Base-by-base conservation (phyloP, 306 rosid species). In the Arachis hypogaea region DNA sequence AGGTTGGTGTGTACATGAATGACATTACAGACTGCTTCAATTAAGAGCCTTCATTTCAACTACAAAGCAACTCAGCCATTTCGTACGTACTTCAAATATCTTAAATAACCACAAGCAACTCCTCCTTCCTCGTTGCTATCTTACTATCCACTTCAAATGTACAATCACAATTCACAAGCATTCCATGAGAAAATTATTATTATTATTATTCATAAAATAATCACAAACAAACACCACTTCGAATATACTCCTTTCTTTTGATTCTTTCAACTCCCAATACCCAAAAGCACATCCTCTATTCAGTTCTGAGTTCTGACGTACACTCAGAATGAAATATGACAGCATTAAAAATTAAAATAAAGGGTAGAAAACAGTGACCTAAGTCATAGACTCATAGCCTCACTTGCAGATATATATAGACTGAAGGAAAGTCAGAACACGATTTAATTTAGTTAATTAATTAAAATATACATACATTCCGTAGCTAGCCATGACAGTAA, bases 241-340 rank as follows among this genome's bases (percentile, higher is more conserved):
- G 54, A 66, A 68, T 59, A 44, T 65, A 12, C 68, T 46, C 56
- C 54, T 51, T 6, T 11, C 50, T 18, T 33, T 75, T 2, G 28
- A 5, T 6, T 11, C 59, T 18, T 33, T 75, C 3, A 22, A 5
- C 7, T 30, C 33, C 40, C 33, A 55, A n/a, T 16, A 28, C 58
- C 43, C n/a, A 57, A 66, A 66, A 45, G 3, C 28, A 75, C 33
- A 75, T 56, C 12, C 51, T 57, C 52, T 66, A 28, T 0, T 36
- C 64, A 33, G n/a, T 50, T 73, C 69, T 58, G 76, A 64, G 38
- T 33, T 33, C 38, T 10, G 40, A 50, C 3, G 12, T 9, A 47
- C 2, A 56, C 11, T 0, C 80, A 58, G 68, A 76, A 29, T 4
- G 80, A 76, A 76, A 76, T 33, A 59, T 11, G 74, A 76, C 74